These are phyloP conservation scores for Lecanicillium sp. DNA, from an alignment of 2,329 filamentous ascomycete species.

Conservation along the genomic window DNA sequence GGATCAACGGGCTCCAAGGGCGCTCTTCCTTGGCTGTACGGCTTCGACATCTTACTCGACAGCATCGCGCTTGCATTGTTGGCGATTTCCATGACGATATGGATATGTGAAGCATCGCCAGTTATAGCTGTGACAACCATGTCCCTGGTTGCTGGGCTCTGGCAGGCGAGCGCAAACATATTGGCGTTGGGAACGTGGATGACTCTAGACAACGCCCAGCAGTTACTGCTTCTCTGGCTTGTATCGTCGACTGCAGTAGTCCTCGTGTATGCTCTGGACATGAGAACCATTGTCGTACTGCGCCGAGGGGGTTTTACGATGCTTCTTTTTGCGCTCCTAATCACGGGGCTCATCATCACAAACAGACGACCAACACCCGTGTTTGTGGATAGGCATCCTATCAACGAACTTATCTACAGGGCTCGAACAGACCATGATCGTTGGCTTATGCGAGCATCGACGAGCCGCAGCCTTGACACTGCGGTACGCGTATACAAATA, in stretches of 20 bases:
- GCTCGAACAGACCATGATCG: constrained; percentile 38
- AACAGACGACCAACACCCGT: constrained; percentile 20
- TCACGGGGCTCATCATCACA: constrained; percentile 29
- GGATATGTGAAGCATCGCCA: constrained; percentile 39
- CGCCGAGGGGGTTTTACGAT: constrained; percentile 21
- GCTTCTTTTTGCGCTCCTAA: constrained; percentile 25
- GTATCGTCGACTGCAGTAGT: constrained; percentile 32
- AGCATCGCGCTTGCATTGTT: constrained; percentile 37
- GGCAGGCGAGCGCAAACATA: constrained; percentile 27
- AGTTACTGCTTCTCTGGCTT: constrained; percentile 30
- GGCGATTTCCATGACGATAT: constrained; percentile 34
- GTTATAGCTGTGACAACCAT: constrained; percentile 33
- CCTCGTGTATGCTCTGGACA: constrained; percentile 35
- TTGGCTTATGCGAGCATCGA: constrained; percentile 39
- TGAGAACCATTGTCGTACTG: constrained; percentile 35
- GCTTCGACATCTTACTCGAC: constrained; percentile 41
- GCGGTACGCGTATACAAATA: constrained; percentile 43
- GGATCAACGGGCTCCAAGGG: neutral
- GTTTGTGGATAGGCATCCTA: constrained; percentile 32
- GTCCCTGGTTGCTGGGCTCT: constrained; percentile 34
- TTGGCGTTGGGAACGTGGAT: constrained; percentile 36
- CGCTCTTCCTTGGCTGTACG: constrained; percentile 27
- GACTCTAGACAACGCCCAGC: constrained; percentile 27
- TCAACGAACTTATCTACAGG: constrained; percentile 42
- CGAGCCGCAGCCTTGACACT: constrained; percentile 37